phyloP scores from a whole-genome alignment of 73 alveolate genomes.

The Tetrahymena elliotti region DNA sequence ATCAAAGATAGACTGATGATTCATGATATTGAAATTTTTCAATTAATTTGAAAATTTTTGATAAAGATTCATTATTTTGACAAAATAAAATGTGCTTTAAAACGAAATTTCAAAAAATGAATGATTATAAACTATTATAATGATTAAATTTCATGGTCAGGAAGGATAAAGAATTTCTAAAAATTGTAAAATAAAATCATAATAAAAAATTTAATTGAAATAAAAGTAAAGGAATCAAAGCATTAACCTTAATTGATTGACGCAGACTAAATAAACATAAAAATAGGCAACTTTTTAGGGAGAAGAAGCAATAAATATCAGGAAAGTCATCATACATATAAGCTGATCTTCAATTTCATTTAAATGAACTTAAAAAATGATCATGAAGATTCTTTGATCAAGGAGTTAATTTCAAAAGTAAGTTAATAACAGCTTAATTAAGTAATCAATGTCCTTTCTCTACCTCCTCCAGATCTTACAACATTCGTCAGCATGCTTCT shows the following conservation, averaged over 20 bases:
- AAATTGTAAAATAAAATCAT: background rate
- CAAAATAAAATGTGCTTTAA: background rate
- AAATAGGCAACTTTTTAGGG: background rate
- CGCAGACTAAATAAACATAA: background rate
- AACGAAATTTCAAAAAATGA: background rate
- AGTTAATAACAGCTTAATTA: background rate
- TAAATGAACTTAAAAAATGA: background rate
- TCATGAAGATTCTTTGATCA: background rate
- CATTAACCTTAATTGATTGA: background rate
- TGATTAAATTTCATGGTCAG: background rate
- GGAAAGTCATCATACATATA: background rate
- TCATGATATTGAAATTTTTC: too few relatives aligned
- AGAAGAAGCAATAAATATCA: background rate
- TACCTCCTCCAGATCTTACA: background rate
- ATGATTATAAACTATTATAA: background rate
- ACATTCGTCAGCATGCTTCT: background rate
- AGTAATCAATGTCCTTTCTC: background rate
- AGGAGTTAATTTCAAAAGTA: background rate
- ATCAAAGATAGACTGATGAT: background rate
- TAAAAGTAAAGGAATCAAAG: background rate
- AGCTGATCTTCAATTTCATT: background rate
- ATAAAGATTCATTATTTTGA: too few relatives aligned
- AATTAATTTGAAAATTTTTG: background rate
- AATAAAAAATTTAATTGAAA: background rate
- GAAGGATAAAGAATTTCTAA: background rate